These are phyloP conservation scores for Mycena metata DNA, from an alignment of 768 basidiomycete species.

Conservation along the genomic window DNA sequence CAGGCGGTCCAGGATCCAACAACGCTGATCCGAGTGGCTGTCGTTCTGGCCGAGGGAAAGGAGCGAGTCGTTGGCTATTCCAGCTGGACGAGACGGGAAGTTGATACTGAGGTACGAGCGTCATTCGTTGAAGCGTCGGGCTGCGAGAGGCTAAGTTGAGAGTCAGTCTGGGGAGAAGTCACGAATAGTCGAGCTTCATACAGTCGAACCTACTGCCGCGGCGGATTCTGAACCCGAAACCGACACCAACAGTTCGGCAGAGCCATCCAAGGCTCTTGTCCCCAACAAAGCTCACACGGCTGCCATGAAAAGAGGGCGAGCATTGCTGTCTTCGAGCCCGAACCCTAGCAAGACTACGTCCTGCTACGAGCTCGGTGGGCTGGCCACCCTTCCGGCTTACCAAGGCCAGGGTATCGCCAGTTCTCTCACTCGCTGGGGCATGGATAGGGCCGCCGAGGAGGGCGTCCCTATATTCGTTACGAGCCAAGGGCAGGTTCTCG, in stretches of 20 bases:
- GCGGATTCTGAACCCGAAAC: background rate
- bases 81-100: conserved; percentile 5
- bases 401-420: too few relatives aligned
- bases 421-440: too few relatives aligned
- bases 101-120: too few relatives aligned
- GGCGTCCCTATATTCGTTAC: too few relatives aligned
- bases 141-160: too few relatives aligned
- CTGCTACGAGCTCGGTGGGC: conserved; percentile 5
- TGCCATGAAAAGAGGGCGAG: conserved; percentile 4
- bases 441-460: too few relatives aligned
- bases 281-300: background rate
- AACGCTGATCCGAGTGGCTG: conserved; percentile 13
- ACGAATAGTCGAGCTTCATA: background rate
- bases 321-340: background rate
- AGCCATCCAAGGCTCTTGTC: background rate
- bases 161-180: background rate
- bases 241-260: background rate
- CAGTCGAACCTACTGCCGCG: background rate
- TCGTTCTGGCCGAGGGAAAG: background rate
- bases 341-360: background rate
- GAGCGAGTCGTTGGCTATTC: conserved; percentile 2
- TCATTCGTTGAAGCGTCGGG: too few relatives aligned
- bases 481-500: too few relatives aligned
- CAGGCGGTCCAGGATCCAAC: conserved; percentile 2
- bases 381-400: too few relatives aligned